Conservation (phyloP, 2,329 filamentous ascomycete genomes). For the Aspergillus sclerotialis region DNA sequence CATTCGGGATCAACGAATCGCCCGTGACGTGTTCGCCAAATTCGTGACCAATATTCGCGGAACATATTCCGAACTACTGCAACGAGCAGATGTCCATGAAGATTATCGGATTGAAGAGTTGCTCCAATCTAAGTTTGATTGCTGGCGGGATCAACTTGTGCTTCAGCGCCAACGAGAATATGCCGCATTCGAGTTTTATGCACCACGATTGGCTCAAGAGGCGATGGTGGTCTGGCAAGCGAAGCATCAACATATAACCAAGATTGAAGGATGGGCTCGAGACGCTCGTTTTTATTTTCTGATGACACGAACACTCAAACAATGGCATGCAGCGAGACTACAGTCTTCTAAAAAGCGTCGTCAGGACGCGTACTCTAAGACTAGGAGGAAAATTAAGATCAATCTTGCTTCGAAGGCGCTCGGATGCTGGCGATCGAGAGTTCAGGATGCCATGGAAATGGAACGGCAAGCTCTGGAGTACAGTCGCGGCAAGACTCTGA, state of each 20-base stretch:
- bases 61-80: slow-evolving; percentile 30
- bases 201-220: slow-evolving; percentile 34
- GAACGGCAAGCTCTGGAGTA: slow-evolving; percentile 33
- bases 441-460: slow-evolving; percentile 25
- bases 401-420: slow-evolving; percentile 43
- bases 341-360: slow-evolving; percentile 47
- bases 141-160: slow-evolving; percentile 32
- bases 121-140: slow-evolving; percentile 25
- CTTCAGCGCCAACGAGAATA: slow-evolving; percentile 35
- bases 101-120: slow-evolving; percentile 26
- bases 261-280: slow-evolving; percentile 47
- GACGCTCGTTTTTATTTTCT: slow-evolving; percentile 52
- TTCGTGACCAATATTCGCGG: slow-evolving; percentile 34
- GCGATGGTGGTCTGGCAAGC: slow-evolving; percentile 32
- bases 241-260: slow-evolving; percentile 34
- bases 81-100: slow-evolving; percentile 30
- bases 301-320: slow-evolving; percentile 42
- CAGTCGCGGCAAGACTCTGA: slow-evolving; percentile 27
- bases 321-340: slow-evolving; percentile 45
- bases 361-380: slow-evolving; percentile 48
- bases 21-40: slow-evolving; percentile 30
- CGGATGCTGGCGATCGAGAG: slow-evolving; percentile 29
- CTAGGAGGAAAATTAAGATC: slow-evolving; percentile 49
- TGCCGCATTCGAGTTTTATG: slow-evolving; percentile 37
- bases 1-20: slow-evolving; percentile 33